Conservation (phyloP, 2,329 filamentous ascomycete species). For the Venturia nashicola region DNA sequence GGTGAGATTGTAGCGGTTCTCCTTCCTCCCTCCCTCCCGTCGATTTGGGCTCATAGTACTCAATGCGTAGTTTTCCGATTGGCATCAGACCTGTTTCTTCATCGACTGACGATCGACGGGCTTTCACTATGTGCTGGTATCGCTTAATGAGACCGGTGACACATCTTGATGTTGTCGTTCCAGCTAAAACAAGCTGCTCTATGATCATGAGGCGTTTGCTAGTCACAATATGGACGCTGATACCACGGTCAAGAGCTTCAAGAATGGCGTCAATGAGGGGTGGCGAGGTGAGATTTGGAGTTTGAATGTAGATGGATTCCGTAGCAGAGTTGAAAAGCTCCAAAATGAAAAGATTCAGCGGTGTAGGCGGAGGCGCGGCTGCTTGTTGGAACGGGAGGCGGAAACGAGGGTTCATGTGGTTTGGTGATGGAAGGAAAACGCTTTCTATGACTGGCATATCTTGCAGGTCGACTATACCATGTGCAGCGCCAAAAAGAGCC, state of each 20-base stretch:
- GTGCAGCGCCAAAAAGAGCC: not conserved
- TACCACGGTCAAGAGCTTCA: conserved; percentile 49
- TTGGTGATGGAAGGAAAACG: conserved; percentile 60
- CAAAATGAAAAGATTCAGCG: conserved; percentile 54
- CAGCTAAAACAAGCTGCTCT: conserved; percentile 71
- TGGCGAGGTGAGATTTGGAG: conserved; percentile 63
- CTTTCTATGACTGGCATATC: conserved; percentile 30
- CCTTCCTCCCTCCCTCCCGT: conserved; percentile 12
- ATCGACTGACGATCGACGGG: conserved; percentile 18
- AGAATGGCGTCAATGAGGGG: conserved; percentile 51
- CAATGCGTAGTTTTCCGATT: conserved; percentile 43
- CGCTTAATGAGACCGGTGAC: conserved; percentile 45
- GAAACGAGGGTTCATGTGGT: conserved; percentile 57
- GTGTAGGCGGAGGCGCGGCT: conserved; percentile 46
- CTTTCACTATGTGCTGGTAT: conserved; percentile 29
- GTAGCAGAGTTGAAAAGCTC: conserved; percentile 47
- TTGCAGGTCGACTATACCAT: not conserved
- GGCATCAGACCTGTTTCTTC: conserved; percentile 31
- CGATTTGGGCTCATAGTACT: conserved; percentile 38
- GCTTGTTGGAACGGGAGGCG: conserved; percentile 40
- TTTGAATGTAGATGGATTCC: conserved; percentile 54
- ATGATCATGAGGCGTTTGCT: conserved; percentile 60
- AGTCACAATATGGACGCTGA: conserved; percentile 56
- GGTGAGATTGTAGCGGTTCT: conserved; percentile 61
- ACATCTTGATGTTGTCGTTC: conserved; percentile 58